phyloP scores from a whole-genome alignment of 176 grass and related monocot genomes.

The Alloteropsis semialata region DNA sequence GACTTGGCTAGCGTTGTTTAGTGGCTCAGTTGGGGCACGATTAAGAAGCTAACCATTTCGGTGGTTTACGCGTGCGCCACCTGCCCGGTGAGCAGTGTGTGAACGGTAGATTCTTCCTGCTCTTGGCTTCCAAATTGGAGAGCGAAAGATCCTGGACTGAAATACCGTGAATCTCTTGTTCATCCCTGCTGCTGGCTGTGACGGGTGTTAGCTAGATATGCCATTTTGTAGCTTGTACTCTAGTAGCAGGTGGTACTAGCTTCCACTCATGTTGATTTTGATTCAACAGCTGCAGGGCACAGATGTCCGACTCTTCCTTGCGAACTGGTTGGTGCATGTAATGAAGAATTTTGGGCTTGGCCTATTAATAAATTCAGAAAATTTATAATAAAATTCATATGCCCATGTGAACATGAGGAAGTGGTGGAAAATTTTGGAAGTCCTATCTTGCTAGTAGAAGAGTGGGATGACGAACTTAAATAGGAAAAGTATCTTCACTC shows the following conservation, averaged over 20 bases:
- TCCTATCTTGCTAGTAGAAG: no score
- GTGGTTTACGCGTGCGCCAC: neutral
- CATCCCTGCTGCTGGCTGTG: neutral
- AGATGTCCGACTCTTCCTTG: neutral
- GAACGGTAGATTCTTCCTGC: neutral
- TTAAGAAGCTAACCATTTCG: neutral
- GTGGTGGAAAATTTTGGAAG: no score
- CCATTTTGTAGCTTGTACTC: neutral
- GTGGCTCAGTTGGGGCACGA: neutral
- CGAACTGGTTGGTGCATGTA: neutral
- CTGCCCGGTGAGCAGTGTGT: neutral
- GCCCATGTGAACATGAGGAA: no score
- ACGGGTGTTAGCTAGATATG: no score
- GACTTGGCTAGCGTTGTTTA: slow-evolving; percentile 6
- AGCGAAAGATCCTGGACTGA: neutral
- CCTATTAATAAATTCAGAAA: no score
- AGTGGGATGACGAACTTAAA: no score
- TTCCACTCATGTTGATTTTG: no score
- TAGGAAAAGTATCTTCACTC: no score
- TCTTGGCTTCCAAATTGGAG: neutral
- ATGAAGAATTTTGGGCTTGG: no score
- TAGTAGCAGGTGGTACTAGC: no score
- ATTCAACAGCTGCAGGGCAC: no score
- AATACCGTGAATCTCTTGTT: neutral
- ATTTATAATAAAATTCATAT: no score